Percentiles rank a stretch among this genome's conserved stretches.
phyloP scores from a whole-genome alignment of 768 basidiomycete species.

The Mycena vulgaris region DNA sequence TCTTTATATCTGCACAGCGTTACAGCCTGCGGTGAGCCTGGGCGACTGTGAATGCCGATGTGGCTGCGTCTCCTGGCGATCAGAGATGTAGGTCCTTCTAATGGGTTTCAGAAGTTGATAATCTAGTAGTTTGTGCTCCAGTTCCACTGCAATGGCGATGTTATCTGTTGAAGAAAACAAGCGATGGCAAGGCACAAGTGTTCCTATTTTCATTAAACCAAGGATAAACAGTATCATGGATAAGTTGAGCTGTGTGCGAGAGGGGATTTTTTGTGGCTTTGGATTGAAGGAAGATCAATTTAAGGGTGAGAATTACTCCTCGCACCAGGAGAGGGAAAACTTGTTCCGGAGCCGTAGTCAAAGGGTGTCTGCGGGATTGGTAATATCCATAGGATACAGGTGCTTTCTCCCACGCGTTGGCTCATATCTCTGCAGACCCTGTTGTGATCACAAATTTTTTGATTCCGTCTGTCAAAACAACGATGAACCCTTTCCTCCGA shows the following conservation, averaged over 20 bases:
- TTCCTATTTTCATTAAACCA: not conserved
- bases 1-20: no score
- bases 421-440: not conserved
- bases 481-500: not conserved
- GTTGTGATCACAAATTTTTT: not conserved
- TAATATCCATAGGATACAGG: not conserved
- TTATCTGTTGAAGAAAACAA: not conserved
- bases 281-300: not conserved
- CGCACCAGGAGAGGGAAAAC: not conserved
- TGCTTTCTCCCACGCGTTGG: not conserved
- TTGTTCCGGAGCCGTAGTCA: not conserved
- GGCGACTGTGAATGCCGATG: no score
- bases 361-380: not conserved
- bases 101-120: slow-evolving; percentile 4
- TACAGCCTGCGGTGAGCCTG: no score
- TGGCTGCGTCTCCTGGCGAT: not conserved
- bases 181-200: not conserved
- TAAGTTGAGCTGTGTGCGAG: not conserved
- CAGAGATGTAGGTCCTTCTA: slow-evolving; percentile 1
- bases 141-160: no score
- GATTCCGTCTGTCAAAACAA: not conserved
- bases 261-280: slow-evolving; percentile 1
- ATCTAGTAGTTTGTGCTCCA: not conserved
- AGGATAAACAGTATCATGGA: not conserved
- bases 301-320: slow-evolving; percentile 6